phyloP scores from a whole-genome alignment of 164 flowering plant species.

The Buxus sempervirens region DNA sequence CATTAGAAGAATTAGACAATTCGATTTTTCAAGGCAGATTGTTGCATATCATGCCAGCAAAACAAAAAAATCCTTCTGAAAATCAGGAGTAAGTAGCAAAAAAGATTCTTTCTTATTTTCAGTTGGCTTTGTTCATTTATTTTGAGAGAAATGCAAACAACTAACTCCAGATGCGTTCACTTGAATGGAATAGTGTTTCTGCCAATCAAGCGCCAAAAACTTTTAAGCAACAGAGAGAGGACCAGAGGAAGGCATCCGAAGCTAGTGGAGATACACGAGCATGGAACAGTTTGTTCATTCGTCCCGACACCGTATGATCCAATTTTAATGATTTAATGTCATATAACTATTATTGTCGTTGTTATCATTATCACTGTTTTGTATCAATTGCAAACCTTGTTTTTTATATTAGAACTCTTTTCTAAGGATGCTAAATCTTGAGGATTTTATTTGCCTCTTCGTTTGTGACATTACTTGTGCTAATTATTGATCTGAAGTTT shows the following conservation, averaged over 20 bases:
- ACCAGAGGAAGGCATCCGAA: slow-evolving; percentile 79
- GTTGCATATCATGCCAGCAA: slow-evolving; percentile 82
- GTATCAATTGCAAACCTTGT: too few relatives aligned
- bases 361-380: too few relatives aligned
- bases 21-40: slow-evolving; percentile 93
- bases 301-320: slow-evolving; percentile 69
- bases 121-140: not conserved
- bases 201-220: slow-evolving; percentile 38
- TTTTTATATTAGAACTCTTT: too few relatives aligned
- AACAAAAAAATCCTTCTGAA: slow-evolving; percentile 36
- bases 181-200: slow-evolving; percentile 30
- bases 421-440: too few relatives aligned
- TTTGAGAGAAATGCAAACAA: not conserved
- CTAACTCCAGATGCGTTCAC: slow-evolving; percentile 5
- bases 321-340: not conserved
- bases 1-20: slow-evolving; percentile 70
- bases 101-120: slow-evolving; percentile 1
- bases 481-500: too few relatives aligned
- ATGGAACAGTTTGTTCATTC: slow-evolving; percentile 93
- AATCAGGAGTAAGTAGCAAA: slow-evolving; percentile 52
- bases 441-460: too few relatives aligned
- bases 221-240: slow-evolving; percentile 69
- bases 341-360: not conserved
- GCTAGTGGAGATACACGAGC: slow-evolving; percentile 83
- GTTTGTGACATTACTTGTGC: too few relatives aligned